Conservation (phyloP, 2,329 filamentous ascomycete genomes). For the Daldinia eschscholtzii region DNA sequence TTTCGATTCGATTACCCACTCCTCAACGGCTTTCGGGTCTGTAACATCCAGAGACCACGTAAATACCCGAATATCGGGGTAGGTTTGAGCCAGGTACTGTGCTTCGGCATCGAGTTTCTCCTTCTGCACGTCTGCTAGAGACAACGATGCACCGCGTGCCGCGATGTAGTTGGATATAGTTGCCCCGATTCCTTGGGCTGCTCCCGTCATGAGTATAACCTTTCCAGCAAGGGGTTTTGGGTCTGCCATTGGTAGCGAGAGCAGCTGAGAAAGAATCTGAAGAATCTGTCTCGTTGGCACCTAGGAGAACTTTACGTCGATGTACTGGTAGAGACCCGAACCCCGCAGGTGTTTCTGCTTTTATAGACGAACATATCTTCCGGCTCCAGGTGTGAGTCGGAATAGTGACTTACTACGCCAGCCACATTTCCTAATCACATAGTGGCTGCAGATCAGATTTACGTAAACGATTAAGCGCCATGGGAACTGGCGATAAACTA, state of each 20-base stretch:
- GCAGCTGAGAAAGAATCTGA: not conserved
- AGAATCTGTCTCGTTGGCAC: not conserved
- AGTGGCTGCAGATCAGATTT: no score
- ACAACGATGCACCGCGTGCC: conserved; percentile 52
- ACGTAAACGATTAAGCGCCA: not conserved
- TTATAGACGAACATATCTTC: not conserved
- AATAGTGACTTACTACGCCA: not conserved
- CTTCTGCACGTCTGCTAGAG: conserved; percentile 49
- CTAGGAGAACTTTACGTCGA: not conserved
- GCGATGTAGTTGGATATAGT: conserved; percentile 42
- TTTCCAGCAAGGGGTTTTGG: conserved; percentile 42
- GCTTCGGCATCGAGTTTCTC: conserved; percentile 48
- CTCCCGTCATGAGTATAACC: conserved; percentile 44
- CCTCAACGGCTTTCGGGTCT: conserved; percentile 51
- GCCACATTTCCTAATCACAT: not conserved
- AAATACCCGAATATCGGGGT: conserved; percentile 46
- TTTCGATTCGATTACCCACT: conserved; percentile 53
- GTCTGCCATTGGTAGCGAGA: conserved; percentile 34
- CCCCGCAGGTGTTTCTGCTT: not conserved
- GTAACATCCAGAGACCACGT: conserved; percentile 51
- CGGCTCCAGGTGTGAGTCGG: not conserved
- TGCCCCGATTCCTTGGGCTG: conserved; percentile 39
- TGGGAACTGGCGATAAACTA: not conserved
- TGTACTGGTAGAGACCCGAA: not conserved
- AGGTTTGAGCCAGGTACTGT: conserved; percentile 43